Evolutionary conservation across 2,329 filamentous ascomycete species (phyloP), one percentile per base, ranked within the genome.

Genomic region (Graphium sp.): DNA sequence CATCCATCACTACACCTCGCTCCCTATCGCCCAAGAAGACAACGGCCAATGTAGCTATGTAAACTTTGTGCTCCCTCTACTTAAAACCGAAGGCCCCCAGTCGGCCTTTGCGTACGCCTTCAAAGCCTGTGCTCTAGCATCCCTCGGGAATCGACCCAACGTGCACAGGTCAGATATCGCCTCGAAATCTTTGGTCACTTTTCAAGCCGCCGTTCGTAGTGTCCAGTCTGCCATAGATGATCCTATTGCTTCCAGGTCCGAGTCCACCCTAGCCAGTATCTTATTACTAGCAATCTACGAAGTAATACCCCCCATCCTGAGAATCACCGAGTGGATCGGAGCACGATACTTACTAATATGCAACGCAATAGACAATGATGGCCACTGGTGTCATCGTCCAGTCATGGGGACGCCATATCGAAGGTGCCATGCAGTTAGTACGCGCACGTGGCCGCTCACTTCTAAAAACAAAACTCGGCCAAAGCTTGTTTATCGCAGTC

Each of bases 321-420:
- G n/a, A n/a, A n/a, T n/a, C n/a, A n/a, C n/a, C n/a, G n/a, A n/a
- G n/a, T n/a, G n/a, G n/a, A n/a, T n/a, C n/a, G n/a, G n/a, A n/a
- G n/a, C n/a, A n/a, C n/a, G n/a, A n/a, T n/a, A n/a, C n/a, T n/a
- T n/a, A n/a, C n/a, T n/a, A n/a, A n/a, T n/a, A n/a, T n/a, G n/a
- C n/a, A n/a, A n/a, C n/a, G n/a, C n/a, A n/a, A n/a, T n/a, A n/a
- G n/a, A n/a, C n/a, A n/a, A n/a, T n/a, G n/a, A n/a, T n/a, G n/a
- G n/a, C n/a, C n/a, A n/a, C n/a, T n/a, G n/a, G n/a, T n/a, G n/a
- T n/a, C n/a, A n/a, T n/a, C n/a, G n/a, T n/a, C n/a, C 49, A 62
- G 31, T 66, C 67, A 2, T 75, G 70, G 70, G 66, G 66, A 4
- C 68, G 67, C 7, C 70, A 75, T 38, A 60, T 67, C n/a, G 64